Evolutionary conservation across 139 green algal genomes (phyloP).

Genomic region (Tetradesmus lagerheimii): DNA sequence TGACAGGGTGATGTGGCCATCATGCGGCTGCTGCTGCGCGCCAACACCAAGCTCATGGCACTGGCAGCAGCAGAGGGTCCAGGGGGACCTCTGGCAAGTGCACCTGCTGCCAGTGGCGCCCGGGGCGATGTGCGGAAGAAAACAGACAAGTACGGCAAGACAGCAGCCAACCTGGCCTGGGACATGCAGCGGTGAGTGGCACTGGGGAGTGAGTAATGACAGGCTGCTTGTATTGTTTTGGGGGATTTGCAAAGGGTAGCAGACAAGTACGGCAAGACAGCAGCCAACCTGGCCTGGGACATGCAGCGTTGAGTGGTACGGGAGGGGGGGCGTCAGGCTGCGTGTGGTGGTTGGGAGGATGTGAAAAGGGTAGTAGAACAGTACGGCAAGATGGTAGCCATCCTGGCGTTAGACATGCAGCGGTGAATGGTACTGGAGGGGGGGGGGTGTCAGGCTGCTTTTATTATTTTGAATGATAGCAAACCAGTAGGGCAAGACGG

Average conservation of each 20-base stretch:
- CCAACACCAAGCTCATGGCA: slow-evolving; percentile 10
- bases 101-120: not conserved
- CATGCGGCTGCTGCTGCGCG: slow-evolving; percentile 27
- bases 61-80: not conserved
- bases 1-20: slow-evolving; percentile 24
- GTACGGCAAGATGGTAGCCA: too few relatives aligned
- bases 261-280: slow-evolving; percentile 36
- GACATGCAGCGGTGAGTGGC: slow-evolving; percentile 21
- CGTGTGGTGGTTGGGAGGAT: too few relatives aligned
- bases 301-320: not conserved
- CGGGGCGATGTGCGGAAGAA: not conserved
- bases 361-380: too few relatives aligned
- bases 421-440: too few relatives aligned
- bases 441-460: too few relatives aligned
- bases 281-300: slow-evolving; percentile 16
- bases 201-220: too few relatives aligned
- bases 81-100: not conserved
- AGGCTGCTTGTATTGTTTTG: too few relatives aligned
- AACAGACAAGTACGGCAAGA: slow-evolving; percentile 41
- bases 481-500: too few relatives aligned
- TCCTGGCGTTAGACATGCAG: too few relatives aligned
- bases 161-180: slow-evolving; percentile 25
- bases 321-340: too few relatives aligned
- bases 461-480: too few relatives aligned
- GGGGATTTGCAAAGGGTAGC: not conserved